Evolutionary conservation across 2,329 filamentous ascomycete genomes (phyloP), one percentile per base, ranked within the genome.

Genomic region (Hymenoscyphus fructigenus): DNA sequence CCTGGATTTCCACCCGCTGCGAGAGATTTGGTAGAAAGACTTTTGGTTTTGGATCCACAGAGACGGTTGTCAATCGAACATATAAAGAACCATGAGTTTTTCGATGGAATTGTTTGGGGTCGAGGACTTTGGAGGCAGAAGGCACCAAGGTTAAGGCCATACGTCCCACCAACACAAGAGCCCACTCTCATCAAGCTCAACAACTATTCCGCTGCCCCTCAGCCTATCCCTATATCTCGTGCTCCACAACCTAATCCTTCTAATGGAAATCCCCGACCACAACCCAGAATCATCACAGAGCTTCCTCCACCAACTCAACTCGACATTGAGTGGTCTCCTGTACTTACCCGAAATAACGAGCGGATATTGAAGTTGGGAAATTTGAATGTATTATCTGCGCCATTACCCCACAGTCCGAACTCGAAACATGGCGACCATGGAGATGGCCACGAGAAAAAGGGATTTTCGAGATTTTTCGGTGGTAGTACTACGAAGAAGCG

Each of bases 281-380:
- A 93, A 36, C 85, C 91, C 1, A 84, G 93, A 67, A 88, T 97
- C 66, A 96, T 99, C 66, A 98, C 95, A 0, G 95, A 99, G 77
- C 83, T 99, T 10, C 93, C 95, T 17, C 94, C 95, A n/a, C 95
- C 95, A 0, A 97, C 91, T 60, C 95, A 98, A 76, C 82, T 99
- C 29, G 95, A 99, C 75, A 96, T 99, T 64, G 95, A 99, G 78
- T 99, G 95, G 95, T 97, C 94, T 0, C 95, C 95, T 0, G 93
- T 99, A 4, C 81, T 99, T 63, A 97, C 91, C 10, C 88, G 89
- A 73, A 89, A 88, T 66, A 97, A 98, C 74, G 95, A 99, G 78
- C 87, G 95, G 41, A 99, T 99, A 70, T 78, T 99, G 68, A 97
- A 96, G 77, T 82, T 99, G 26, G 95, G 95, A 1, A 97, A 99